These are phyloP conservation scores for Trichosanthes truncata DNA, from an alignment of 306 rosid genomes.

Conservation along the genomic window DNA sequence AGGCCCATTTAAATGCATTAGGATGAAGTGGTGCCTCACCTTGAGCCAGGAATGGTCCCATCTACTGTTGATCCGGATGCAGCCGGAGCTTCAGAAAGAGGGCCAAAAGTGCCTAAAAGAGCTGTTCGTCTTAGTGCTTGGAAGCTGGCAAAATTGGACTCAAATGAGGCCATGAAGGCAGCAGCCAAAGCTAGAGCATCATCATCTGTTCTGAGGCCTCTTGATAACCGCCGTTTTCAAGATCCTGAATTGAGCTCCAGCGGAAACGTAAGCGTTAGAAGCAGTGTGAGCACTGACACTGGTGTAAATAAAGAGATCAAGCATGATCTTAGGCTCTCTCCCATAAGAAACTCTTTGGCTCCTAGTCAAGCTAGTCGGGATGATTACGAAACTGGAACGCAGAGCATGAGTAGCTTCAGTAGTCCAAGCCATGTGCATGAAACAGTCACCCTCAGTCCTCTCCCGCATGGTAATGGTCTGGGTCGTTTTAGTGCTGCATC, in stretches of 20 bases:
- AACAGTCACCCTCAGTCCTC: conserved; percentile 83
- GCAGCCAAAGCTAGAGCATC: conserved; percentile 99
- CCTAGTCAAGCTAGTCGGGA: conserved; percentile 89
- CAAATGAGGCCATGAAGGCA: conserved; percentile 73
- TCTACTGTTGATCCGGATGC: conserved; percentile 98
- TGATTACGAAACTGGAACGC: conserved; percentile 90
- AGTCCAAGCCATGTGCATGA: conserved; percentile 89
- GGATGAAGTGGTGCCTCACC: conserved; percentile 97
- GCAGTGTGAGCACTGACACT: conserved; percentile 75
- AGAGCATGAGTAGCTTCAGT: conserved; percentile 91
- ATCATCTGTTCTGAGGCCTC: conserved; percentile 81
- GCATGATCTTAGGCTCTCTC: conserved; percentile 52
- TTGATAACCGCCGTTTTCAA: conserved; percentile 47
- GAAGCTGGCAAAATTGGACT: conserved; percentile 91
- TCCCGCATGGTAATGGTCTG: conserved; percentile 58
- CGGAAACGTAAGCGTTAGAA: conserved; percentile 77
- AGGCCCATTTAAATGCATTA: conserved; percentile 23
- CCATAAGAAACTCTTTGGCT: conserved; percentile 54
- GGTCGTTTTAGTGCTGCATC: conserved; percentile 49
- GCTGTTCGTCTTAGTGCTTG: conserved; percentile 86
- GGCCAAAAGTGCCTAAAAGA: conserved; percentile 53
- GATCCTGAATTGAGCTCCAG: conserved; percentile 78
- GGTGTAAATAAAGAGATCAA: conserved; percentile 63
- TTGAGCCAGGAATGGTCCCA: conserved; percentile 98
- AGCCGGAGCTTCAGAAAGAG: conserved; percentile 63